Conservation (phyloP, 805 yeast species). For the Saccharomycopsis javanensis region DNA sequence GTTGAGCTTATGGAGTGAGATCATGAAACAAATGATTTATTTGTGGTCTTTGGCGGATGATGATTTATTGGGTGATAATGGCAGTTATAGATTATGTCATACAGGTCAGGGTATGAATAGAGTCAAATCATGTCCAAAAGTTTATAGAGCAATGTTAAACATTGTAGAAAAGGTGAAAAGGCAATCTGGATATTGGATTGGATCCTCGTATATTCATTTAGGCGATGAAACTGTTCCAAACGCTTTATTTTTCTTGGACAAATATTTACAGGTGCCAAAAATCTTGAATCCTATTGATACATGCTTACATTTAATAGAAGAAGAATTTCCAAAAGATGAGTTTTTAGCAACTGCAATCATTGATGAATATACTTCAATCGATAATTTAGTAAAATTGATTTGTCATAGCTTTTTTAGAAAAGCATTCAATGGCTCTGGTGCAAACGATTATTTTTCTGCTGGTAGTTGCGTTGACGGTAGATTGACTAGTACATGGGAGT, state of each 20-base stretch:
- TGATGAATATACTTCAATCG: conserved; percentile 47
- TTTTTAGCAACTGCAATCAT: conserved; percentile 40
- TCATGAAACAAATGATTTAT: conserved; percentile 69
- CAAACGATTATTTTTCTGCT: conserved; percentile 73
- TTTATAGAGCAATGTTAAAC: conserved; percentile 61
- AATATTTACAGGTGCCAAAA: conserved; percentile 71
- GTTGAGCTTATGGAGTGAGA: conserved; percentile 62
- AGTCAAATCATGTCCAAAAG: conserved; percentile 61
- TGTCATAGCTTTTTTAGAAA: conserved; percentile 41
- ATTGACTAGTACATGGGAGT: conserved; percentile 74
- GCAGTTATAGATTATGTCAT: conserved; percentile 48
- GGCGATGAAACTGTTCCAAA: conserved; percentile 84
- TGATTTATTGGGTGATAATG: conserved; percentile 47
- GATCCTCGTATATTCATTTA: conserved; percentile 68
- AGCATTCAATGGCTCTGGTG: conserved; percentile 73
- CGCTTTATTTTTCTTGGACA: conserved; percentile 69
- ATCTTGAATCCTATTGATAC: conserved; percentile 65
- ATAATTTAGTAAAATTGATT: conserved; percentile 40
- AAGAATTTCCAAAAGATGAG: conserved; percentile 38
- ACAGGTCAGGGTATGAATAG: conserved; percentile 81
- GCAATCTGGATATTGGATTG: conserved; percentile 62
- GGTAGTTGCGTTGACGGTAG: conserved; percentile 83
- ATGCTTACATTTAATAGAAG: conserved; percentile 45
- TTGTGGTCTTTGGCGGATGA: conserved; percentile 71
- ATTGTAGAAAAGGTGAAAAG: conserved; percentile 57